phyloP scores from a whole-genome alignment of 345 rosid genomes.

The Pelargonium nanum region DNA sequence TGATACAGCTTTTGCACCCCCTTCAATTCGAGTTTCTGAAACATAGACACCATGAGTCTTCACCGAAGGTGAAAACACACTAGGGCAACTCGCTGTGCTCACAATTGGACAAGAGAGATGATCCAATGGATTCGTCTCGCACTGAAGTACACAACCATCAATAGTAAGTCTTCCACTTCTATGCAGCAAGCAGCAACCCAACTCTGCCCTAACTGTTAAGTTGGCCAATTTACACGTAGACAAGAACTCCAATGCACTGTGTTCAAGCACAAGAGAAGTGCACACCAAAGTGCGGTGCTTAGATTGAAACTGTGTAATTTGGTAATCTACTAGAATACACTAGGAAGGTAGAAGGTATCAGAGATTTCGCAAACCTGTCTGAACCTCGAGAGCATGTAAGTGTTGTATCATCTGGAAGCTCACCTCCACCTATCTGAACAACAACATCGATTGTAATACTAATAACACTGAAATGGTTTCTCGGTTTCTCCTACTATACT shows the following conservation, averaged over 20 bases:
- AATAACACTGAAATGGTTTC: not conserved
- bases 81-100: slow-evolving; percentile 49
- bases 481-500: not conserved
- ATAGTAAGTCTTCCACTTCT: slow-evolving; percentile 80
- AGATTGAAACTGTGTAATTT: not conserved
- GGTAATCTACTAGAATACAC: not conserved
- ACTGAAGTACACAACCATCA: slow-evolving; percentile 84
- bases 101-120: slow-evolving; percentile 78
- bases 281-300: slow-evolving; percentile 10
- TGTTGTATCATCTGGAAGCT: slow-evolving; percentile 78
- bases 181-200: slow-evolving; percentile 91
- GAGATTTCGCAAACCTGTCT: slow-evolving; percentile 55
- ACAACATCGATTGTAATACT: slow-evolving; percentile 22
- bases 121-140: slow-evolving; percentile 75
- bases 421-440: slow-evolving; percentile 83
- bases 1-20: slow-evolving; percentile 79
- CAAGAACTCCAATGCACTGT: slow-evolving; percentile 82
- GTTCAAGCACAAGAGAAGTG: slow-evolving; percentile 21
- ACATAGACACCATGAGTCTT: slow-evolving; percentile 50
- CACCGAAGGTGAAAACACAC: slow-evolving; percentile 22
- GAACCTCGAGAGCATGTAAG: slow-evolving; percentile 82
- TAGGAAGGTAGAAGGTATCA: not conserved
- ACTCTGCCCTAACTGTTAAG: slow-evolving; percentile 81
- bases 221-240: slow-evolving; percentile 79
- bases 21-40: slow-evolving; percentile 73